Base-by-base conservation (phyloP, 116 monocot species). In the Phalaenopsis hybrid region DNA sequence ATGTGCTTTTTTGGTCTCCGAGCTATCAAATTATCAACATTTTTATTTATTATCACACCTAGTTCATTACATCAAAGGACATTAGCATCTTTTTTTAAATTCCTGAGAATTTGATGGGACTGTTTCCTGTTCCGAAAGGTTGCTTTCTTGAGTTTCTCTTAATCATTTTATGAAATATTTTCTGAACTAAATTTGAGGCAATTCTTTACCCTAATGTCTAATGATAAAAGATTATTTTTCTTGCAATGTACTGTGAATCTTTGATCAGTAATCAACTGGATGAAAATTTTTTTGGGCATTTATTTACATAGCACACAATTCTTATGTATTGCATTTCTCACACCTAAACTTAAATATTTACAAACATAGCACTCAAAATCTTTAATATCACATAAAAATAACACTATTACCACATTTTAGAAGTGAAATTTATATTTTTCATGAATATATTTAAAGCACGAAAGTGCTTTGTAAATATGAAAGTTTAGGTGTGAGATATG, bases 1-100 rank as follows among this genome's bases (percentile, higher is more conserved):
- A 46, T 81, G 57, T 84, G 13, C 17, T 75, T 5, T 72, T 37
- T 37, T 28, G 8, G 23, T 72, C 17, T 33, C 18, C 46, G 21
- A 13, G 2, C 3, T 75, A 43, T 74, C 70, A 44, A 43, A 37
- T 37, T 37, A 37, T 37, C 3, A 2, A 37, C 7, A 34, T 78
- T 16, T 63, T 28, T 70, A 16, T 21, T 28, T 25, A 3, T 49
- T 78, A 17, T 55, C 28, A 13, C 37, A 33, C 37, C 16, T 16
- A 34, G 37, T 72, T 72, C 16, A 37, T 34, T 41, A 72, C 72
- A 10, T 72, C 72, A 13, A 37, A 72, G 37, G 15, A 3, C 72
- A 72, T 72, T 72, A 72, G 41, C 72, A 72, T 41, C 37, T 75
- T 17, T 73, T 75, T 18, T 75, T 44, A 1, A 75, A 75, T 8